Conservation (phyloP, 108 stramenopile species). For the Cyclotella sp. region DNA sequence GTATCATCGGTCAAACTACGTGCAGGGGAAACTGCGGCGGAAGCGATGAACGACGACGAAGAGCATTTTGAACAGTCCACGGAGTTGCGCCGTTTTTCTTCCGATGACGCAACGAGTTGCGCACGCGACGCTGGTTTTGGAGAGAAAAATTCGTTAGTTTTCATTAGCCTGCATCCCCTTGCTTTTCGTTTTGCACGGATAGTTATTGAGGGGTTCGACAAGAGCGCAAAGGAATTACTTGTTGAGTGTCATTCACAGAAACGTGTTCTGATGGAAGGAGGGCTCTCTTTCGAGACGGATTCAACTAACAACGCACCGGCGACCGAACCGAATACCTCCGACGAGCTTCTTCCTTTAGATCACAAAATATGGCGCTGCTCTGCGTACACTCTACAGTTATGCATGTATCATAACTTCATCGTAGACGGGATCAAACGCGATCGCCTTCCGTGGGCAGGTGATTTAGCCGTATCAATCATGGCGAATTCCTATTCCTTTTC, state of each 20-base stretch:
- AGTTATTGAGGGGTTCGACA: slow-evolving; percentile 1
- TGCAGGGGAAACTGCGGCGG: slow-evolving; percentile 45
- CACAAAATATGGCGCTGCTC: slow-evolving; percentile 46
- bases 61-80: slow-evolving; percentile 44
- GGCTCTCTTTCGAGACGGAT: not conserved
- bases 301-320: not conserved
- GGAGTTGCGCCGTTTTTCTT: slow-evolving; percentile 8
- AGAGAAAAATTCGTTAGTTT: not conserved
- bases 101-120: not conserved
- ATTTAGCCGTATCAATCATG: slow-evolving; percentile 47
- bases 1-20: slow-evolving; percentile 22
- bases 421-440: slow-evolving; percentile 56
- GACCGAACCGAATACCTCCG: not conserved
- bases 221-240: not conserved
- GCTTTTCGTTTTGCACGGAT: slow-evolving; percentile 50
- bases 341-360: not conserved
- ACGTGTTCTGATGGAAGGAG: slow-evolving; percentile 4
- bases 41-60: slow-evolving; percentile 48
- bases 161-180: slow-evolving; percentile 26
- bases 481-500: slow-evolving; percentile 31
- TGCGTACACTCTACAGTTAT: slow-evolving; percentile 32
- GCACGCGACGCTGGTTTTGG: too few species aligned
- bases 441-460: slow-evolving; percentile 54
- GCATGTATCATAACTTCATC: slow-evolving; percentile 44
- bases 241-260: slow-evolving; percentile 18